Evolutionary conservation across 371 early-diverging fungal genomes (phyloP), one percentile per base, ranked within the genome.

Genomic region (Thermomucor indicae-seudaticae): DNA sequence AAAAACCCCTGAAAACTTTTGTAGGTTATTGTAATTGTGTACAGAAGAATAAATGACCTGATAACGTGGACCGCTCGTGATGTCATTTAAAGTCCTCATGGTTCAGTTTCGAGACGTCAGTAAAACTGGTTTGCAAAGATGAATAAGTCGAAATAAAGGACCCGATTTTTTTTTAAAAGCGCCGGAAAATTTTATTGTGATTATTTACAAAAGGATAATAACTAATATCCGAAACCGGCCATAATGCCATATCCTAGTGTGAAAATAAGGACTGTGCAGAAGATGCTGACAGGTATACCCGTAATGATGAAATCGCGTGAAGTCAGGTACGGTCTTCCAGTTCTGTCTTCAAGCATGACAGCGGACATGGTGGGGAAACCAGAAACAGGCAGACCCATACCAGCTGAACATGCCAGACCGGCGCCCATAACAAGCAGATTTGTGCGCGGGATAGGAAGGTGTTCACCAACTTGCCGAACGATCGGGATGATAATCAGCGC

Each of bases 311-410:
- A 95, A 63, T 97, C 95, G 22, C 55, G 58, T 1, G 91, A 87
- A 22, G 58, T 63, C 23, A 96, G 62, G 62, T 92, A 97, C 11
- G 86, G 90, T 40, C 73, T 78, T n/a, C 97, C 97, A 39, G 86
- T 80, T 3, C 83, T 81, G 54, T 92, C 90, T 64, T 96, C 95
- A 60, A 92, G 75, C 75, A 90, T 86, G 38, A 93, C 87, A 12
- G 97, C 94, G 52, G 88, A 89, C 92, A 96, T 94, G 59, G 95
- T 96, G 1, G 97, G 97, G 69, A 44, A 61, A 2, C 61, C 61
- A 22, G 52, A 52, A 7, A 61, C 56, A n/a, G 61, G 56, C 11
- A 56, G 37, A 43, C 48, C 56, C 67, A 66, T 66, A 2, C 64
- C 68, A 27, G 81, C 62, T 25, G 65, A 64, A 35, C 60, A 64